phyloP scores from a whole-genome alignment of 306 rosid genomes.

The Medicago ruthenica region DNA sequence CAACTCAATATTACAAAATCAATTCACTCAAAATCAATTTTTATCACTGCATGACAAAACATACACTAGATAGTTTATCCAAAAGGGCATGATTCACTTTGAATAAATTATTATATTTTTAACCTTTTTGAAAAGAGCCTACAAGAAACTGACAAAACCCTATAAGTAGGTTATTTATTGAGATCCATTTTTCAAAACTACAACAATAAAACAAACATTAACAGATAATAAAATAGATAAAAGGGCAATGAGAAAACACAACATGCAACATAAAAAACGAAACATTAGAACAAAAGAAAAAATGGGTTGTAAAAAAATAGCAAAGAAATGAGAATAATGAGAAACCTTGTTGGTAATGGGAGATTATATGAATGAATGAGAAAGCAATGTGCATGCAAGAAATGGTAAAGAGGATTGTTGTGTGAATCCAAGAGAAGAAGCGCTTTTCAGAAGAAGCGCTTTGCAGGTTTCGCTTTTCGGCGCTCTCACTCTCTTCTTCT shows the following conservation, averaged over 20 bases:
- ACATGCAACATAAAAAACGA: constrained; percentile 27
- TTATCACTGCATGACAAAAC: no score
- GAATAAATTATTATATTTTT: background rate
- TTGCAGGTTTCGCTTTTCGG: no score
- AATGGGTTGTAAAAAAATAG: constrained; percentile 10
- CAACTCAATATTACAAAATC: no score
- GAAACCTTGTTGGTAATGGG: constrained; percentile 41
- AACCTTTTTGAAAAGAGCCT: background rate
- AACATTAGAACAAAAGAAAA: constrained; percentile 10
- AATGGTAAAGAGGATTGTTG: background rate
- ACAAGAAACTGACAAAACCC: constrained; percentile 5
- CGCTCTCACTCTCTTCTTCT: background rate
- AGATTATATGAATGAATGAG: constrained; percentile 1
- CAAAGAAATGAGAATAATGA: constrained; percentile 24
- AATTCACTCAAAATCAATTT: no score
- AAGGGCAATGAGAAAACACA: constrained; percentile 3
- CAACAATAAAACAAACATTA: constrained; percentile 1
- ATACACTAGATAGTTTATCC: background rate
- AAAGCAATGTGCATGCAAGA: constrained; percentile 14
- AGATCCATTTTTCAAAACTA: constrained; percentile 41
- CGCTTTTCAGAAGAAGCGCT: no score
- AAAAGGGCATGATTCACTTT: background rate
- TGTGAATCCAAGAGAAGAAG: background rate
- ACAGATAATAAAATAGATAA: background rate
- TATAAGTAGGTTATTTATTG: background rate